Evolutionary conservation across 805 yeast genomes (phyloP).

Genomic region (Lachancea waltii): DNA sequence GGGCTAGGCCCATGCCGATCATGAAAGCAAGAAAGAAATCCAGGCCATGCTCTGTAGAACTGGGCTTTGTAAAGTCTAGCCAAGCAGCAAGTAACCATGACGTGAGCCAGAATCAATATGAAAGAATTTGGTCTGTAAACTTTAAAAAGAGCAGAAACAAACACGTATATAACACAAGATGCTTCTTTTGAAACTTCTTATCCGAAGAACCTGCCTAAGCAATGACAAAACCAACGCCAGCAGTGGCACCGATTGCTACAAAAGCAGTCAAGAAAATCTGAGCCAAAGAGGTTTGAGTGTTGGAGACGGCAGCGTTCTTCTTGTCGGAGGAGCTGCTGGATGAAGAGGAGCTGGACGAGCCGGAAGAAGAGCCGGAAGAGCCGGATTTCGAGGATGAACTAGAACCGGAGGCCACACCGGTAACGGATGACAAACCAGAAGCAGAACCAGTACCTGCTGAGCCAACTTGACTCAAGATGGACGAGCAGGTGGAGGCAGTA

Average conservation of each 20-base stretch:
- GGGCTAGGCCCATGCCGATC: too few species aligned
- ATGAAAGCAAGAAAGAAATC: too few species aligned
- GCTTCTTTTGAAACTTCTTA: not conserved
- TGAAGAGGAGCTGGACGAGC: slow-evolving; percentile 17
- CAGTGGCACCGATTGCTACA: slow-evolving; percentile 31
- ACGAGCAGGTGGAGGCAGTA: slow-evolving; percentile 49
- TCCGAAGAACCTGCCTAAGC: slow-evolving; percentile 16
- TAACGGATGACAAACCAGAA: slow-evolving; percentile 34
- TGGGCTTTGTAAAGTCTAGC: not conserved
- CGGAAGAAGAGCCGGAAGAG: slow-evolving; percentile 10
- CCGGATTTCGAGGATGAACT: slow-evolving; percentile 30
- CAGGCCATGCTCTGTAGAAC: too few species aligned
- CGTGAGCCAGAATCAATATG: too few species aligned
- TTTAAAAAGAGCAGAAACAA: slow-evolving; percentile 4
- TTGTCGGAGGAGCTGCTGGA: slow-evolving; percentile 12
- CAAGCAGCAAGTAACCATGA: not conserved
- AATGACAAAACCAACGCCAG: slow-evolving; percentile 36
- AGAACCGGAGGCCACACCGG: slow-evolving; percentile 23
- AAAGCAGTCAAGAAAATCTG: slow-evolving; percentile 30
- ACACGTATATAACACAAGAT: slow-evolving; percentile 4
- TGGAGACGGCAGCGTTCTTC: slow-evolving; percentile 22
- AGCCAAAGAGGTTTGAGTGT: slow-evolving; percentile 25
- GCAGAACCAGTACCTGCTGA: slow-evolving; percentile 58
- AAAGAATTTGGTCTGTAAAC: too few species aligned
- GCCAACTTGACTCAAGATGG: slow-evolving; percentile 61